Evolutionary conservation across 129 eudicot species (phyloP).

Genomic region (Gnaphalium uliginosum): DNA sequence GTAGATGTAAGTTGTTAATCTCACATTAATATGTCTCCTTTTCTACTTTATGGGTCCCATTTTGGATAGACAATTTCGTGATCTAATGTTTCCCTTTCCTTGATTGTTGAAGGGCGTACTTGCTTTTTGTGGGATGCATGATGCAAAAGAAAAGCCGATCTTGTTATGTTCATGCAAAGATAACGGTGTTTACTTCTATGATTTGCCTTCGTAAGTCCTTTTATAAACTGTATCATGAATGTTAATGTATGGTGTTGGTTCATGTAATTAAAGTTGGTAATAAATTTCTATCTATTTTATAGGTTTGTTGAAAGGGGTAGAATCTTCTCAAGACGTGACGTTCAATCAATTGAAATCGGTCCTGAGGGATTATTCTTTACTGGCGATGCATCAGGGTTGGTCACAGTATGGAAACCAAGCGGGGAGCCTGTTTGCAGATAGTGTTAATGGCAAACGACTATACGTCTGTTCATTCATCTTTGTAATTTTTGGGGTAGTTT

Average conservation of each 20-base stretch:
- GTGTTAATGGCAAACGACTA: neutral
- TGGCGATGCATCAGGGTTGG: conserved; percentile 8
- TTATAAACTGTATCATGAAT: neutral
- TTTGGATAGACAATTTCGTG: neutral
- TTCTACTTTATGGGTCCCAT: neutral
- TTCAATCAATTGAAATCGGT: conserved; percentile 8
- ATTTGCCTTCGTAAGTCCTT: conserved; percentile 64
- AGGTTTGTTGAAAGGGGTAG: conserved; percentile 21
- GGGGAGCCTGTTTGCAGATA: conserved; percentile 1
- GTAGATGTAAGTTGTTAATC: conserved; percentile 54
- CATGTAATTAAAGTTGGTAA: neutral
- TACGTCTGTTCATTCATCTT: neutral
- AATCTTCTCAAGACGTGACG: neutral
- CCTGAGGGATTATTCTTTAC: conserved; percentile 13
- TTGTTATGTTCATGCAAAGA: conserved; percentile 62
- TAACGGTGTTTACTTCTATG: conserved; percentile 54
- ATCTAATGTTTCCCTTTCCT: conserved; percentile 6
- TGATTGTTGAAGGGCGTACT: conserved; percentile 52
- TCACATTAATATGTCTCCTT: neutral
- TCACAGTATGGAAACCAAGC: conserved; percentile 14
- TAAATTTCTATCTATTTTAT: neutral
- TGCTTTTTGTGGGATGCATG: conserved; percentile 55
- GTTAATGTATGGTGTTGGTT: neutral
- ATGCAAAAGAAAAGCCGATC: conserved; percentile 51
- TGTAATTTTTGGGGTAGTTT: neutral